Evolutionary conservation across 495 filamentous ascomycete species (phyloP).

Genomic region (Penicillium antarcticum): DNA sequence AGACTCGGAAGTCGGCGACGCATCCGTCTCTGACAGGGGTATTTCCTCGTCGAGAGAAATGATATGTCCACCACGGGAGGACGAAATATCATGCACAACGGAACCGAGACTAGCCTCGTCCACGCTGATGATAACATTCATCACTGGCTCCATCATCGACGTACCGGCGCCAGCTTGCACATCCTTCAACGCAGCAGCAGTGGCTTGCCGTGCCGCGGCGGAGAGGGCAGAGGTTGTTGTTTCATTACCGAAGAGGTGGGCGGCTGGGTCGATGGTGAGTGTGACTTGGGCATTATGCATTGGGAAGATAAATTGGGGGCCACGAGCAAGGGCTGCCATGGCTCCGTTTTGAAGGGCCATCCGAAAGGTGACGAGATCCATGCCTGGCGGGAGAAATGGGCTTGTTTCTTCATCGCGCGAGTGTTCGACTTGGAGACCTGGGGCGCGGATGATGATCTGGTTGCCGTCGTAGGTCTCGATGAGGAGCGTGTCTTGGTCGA

Average conservation of each 20-base stretch:
- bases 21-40: slow-evolving; percentile 27
- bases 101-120: slow-evolving; percentile 76
- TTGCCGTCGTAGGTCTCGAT: slow-evolving; percentile 48
- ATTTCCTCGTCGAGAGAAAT: slow-evolving; percentile 70
- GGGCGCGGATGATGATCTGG: slow-evolving; percentile 53
- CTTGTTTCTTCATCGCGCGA: slow-evolving; percentile 36
- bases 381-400: slow-evolving; percentile 52
- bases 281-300: slow-evolving; percentile 67
- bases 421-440: slow-evolving; percentile 38
- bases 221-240: slow-evolving; percentile 74
- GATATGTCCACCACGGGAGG: slow-evolving; percentile 79
- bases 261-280: slow-evolving; percentile 61
- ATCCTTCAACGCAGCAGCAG: slow-evolving; percentile 60
- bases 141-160: slow-evolving; percentile 85
- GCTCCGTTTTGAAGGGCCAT: slow-evolving; percentile 72
- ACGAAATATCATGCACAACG: slow-evolving; percentile 87
- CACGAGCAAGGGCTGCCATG: slow-evolving; percentile 80
- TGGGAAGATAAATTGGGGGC: slow-evolving; percentile 72
- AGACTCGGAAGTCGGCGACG: slow-evolving; percentile 9
- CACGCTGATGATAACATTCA: slow-evolving; percentile 79
- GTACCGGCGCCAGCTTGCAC: slow-evolving; percentile 38
- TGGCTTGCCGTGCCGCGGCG: slow-evolving; percentile 70
- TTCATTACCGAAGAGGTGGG: slow-evolving; percentile 63
- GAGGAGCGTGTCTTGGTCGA: slow-evolving; percentile 28
- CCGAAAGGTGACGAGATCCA: slow-evolving; percentile 55